Evolutionary conservation across 805 yeast species (phyloP).

Genomic region (Candida montana): DNA sequence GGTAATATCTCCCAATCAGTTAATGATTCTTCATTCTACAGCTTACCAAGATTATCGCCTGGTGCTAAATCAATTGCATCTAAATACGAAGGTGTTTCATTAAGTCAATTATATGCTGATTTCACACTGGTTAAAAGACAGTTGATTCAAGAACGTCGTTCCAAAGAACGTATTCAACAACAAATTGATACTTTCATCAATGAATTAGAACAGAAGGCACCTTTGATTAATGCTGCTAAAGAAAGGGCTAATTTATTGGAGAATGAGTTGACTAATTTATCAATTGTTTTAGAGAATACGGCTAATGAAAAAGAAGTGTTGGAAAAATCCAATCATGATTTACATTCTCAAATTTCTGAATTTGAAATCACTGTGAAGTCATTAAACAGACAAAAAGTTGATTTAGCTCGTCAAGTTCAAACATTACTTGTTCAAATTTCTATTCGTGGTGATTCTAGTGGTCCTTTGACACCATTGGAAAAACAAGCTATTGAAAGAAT

Average conservation of each 20-base stretch:
- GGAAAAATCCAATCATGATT: constrained; percentile 20
- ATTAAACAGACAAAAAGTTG: constrained; percentile 55
- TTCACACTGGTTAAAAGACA: constrained; percentile 60
- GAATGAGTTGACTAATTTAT: constrained; percentile 48
- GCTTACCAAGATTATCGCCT: constrained; percentile 39
- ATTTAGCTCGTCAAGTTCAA: constrained; percentile 81
- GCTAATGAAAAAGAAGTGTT: constrained; percentile 43
- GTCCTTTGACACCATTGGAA: constrained; percentile 62
- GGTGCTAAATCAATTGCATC: constrained; percentile 53
- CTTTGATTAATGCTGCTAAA: constrained; percentile 63
- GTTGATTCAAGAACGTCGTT: constrained; percentile 61
- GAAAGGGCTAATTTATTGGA: constrained; percentile 53
- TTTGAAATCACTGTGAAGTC: constrained; percentile 33
- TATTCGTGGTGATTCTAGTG: constrained; percentile 48
- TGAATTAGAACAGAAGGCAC: constrained; percentile 76
- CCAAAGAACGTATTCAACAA: constrained; percentile 61
- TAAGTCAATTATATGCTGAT: constrained; percentile 63
- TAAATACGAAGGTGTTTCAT: constrained; percentile 45
- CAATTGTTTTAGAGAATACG: constrained; percentile 49
- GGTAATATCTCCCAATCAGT: constrained; percentile 9
- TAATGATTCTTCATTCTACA: constrained; percentile 14
- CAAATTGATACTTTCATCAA: constrained; percentile 67
- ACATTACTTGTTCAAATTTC: constrained; percentile 62
- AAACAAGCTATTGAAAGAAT: constrained; percentile 56
- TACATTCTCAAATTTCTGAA: constrained; percentile 22